These are phyloP conservation scores for Ramularia collo-cygni DNA, from an alignment of 2,329 filamentous ascomycete genomes.

Conservation along the genomic window DNA sequence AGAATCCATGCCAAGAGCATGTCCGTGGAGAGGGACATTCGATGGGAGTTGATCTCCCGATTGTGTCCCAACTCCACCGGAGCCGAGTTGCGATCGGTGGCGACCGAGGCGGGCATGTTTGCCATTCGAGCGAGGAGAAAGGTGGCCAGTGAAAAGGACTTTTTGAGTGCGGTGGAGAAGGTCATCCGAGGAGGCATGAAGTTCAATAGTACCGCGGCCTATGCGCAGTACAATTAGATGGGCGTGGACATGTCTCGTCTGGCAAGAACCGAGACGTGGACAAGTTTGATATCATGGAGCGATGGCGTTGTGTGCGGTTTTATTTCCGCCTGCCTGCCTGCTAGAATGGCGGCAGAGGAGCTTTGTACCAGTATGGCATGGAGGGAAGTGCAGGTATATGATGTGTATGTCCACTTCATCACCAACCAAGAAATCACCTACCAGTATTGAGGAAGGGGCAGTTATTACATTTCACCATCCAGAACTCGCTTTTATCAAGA, in stretches of 20 bases:
- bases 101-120: slow-evolving; percentile 98
- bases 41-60: slow-evolving; percentile 97
- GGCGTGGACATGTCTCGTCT: background rate
- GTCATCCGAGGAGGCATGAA: slow-evolving; percentile 99
- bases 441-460: too few species aligned
- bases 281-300: too few species aligned
- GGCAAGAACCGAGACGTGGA: too few species aligned
- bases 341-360: too few species aligned
- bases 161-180: slow-evolving; percentile 95
- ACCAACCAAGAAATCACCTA: too few species aligned
- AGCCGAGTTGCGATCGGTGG: slow-evolving; percentile 91
- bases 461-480: too few species aligned
- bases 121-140: slow-evolving; percentile 91
- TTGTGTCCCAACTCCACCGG: slow-evolving; percentile 96
- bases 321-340: too few species aligned
- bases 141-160: slow-evolving; percentile 98
- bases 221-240: slow-evolving; percentile 95
- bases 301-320: too few species aligned
- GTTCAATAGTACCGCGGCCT: slow-evolving; percentile 97
- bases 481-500: too few species aligned
- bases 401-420: too few species aligned
- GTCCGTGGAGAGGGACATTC: slow-evolving; percentile 97
- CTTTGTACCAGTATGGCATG: too few species aligned
- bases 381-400: too few species aligned
- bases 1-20: slow-evolving; percentile 99